Evolutionary conservation across 139 green algal species (phyloP).

Genomic region (Haematococcus lacustris): DNA sequence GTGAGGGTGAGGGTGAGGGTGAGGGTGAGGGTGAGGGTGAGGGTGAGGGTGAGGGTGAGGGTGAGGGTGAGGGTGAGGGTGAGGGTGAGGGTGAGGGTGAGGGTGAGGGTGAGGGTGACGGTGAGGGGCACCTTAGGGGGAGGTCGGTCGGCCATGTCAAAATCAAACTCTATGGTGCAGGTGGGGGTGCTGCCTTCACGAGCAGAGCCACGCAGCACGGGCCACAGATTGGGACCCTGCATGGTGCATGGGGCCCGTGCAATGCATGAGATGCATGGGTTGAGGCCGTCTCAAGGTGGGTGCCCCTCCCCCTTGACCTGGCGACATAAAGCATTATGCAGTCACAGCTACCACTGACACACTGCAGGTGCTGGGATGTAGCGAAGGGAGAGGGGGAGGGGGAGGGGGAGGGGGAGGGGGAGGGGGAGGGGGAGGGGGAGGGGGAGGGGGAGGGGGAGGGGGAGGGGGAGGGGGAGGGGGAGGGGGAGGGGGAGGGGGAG

Average conservation of each 20-base stretch:
- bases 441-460: neutral
- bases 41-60: too few relatives aligned
- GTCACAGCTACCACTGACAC: neutral
- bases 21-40: too few relatives aligned
- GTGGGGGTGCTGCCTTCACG: constrained; percentile 25
- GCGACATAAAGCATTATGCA: neutral
- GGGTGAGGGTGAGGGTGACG: too few relatives aligned
- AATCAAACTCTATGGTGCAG: constrained; percentile 46
- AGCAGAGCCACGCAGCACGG: constrained; percentile 35
- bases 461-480: neutral
- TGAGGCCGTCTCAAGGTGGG: neutral
- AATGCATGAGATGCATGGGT: neutral
- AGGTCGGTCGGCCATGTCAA: too few relatives aligned
- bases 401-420: neutral
- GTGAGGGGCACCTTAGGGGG: too few relatives aligned
- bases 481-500: neutral
- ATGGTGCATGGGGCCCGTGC: neutral
- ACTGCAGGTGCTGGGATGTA: neutral
- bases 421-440: neutral
- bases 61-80: too few relatives aligned
- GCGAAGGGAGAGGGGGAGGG: neutral
- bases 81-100: too few relatives aligned
- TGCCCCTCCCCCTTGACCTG: neutral
- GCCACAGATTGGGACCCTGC: constrained; percentile 39
- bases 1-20: too few relatives aligned